A percentile compares a stretch with the other conserved stretches of the same genome.
Conservation (phyloP, 1,284 basidiomycete species). For the Fomes fomentarius region DNA sequence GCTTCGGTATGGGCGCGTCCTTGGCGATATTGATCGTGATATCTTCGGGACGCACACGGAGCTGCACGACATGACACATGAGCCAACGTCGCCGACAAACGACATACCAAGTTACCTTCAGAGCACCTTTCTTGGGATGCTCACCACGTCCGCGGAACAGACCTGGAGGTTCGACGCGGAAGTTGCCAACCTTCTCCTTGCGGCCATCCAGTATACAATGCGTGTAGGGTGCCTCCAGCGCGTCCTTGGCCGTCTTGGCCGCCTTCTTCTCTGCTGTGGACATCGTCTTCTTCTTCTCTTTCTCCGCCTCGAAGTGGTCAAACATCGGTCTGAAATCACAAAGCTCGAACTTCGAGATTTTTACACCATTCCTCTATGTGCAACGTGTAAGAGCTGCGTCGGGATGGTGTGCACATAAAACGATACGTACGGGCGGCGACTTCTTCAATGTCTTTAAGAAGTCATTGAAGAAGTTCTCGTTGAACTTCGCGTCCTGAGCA, state of each 20-base stretch:
- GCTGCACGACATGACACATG: conserved; percentile 52
- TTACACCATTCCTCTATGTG: conserved; percentile 66
- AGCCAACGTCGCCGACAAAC: conserved; percentile 3
- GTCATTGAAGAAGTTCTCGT: conserved; percentile 96
- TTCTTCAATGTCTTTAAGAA: conserved; percentile 81
- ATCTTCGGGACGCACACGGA: conserved; percentile 89
- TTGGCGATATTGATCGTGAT: conserved; percentile 93
- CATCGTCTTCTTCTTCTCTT: conserved; percentile 91
- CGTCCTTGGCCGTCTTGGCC: conserved; percentile 84
- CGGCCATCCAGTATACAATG: conserved; percentile 91
- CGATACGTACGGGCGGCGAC: conserved; percentile 84
- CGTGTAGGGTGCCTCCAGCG: conserved; percentile 84
- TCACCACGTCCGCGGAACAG: conserved; percentile 97
- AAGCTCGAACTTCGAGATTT: conserved; percentile 78
- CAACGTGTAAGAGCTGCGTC: conserved; percentile 6
- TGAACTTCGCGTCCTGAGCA: conserved; percentile 87
- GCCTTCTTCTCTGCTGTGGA: conserved; percentile 88
- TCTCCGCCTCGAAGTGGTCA: conserved; percentile 91
- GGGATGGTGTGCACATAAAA: background rate
- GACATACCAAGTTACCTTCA: conserved; percentile 69
- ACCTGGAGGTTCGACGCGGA: conserved; percentile 97
- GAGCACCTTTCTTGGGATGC: conserved; percentile 95
- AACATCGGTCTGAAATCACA: conserved; percentile 98
- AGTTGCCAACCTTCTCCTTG: conserved; percentile 98
- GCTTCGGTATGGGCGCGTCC: conserved; percentile 72